Evolutionary conservation across 2,329 filamentous ascomycete species (phyloP).

Genomic region (Aureobasidium pullulans): DNA sequence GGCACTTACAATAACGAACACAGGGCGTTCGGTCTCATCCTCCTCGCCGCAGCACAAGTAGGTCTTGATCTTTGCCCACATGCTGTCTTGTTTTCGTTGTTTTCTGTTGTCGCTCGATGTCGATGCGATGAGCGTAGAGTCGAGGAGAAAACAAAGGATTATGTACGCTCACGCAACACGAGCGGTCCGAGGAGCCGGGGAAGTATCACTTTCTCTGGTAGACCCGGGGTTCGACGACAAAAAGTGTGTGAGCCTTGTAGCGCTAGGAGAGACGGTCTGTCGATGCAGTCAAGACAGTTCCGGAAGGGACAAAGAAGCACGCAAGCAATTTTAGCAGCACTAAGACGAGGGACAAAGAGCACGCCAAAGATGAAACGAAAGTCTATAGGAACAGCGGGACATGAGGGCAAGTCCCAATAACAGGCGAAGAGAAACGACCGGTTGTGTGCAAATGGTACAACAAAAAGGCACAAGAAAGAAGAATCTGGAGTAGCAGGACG

Average conservation of each 20-base stretch:
- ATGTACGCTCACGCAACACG: neutral
- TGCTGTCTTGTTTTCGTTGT: neutral
- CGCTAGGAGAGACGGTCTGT: neutral
- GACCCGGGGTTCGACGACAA: neutral
- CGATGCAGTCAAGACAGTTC: neutral
- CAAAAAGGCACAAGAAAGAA: neutral
- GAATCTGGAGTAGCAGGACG: neutral
- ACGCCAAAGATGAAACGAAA: conserved; percentile 2
- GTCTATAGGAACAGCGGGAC: neutral
- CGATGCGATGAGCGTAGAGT: neutral
- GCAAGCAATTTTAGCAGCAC: conserved; percentile 3
- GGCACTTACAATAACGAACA: neutral
- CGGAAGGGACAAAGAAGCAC: conserved; percentile 3
- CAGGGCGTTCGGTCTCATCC: neutral
- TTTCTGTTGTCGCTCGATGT: neutral
- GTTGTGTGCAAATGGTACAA: neutral
- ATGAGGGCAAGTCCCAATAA: neutral
- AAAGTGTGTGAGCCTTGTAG: neutral
- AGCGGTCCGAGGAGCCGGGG: neutral
- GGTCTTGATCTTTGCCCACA: neutral
- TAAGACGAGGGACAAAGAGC: conserved; percentile 1
- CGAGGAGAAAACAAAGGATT: no score
- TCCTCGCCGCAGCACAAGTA: conserved; percentile 3
- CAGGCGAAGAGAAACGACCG: neutral
- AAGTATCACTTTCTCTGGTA: neutral